Evolutionary conservation across 31 red algal genomes (phyloP), one percentile per base, ranked within the genome.

Genomic region (Asparagopsis taxiformis): DNA sequence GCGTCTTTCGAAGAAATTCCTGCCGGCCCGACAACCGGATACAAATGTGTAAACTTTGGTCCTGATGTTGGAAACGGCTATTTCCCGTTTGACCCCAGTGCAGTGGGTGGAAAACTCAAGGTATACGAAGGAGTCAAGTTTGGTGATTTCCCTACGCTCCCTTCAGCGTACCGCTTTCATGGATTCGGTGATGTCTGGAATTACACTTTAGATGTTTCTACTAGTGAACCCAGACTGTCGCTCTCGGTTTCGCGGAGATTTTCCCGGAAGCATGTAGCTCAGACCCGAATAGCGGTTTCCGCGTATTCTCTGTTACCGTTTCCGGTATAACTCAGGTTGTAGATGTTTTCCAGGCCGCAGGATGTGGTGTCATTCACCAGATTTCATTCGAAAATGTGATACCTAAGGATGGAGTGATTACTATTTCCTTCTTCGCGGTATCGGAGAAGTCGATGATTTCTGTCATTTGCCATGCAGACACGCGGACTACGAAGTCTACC

Each of bases 21-120:
- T n/a, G n/a, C 50, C 1, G 23, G 49, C 35, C 21, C 36, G 6
- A 60, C 46, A 20, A 33, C 50, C 21, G 31, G 7, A 17, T 66
- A 65, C 38, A 35, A 23, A 3, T 78, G 74, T 30, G 49, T 78
- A 8, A 78, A 78, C 49, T 78, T 78, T 56, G 74, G 74, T 9
- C 74, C 58, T 10, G 49, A 64, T 33, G 60, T 11, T 9, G 56
- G 64, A 43, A 44, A 57, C 28, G 74, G 74, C 11, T 78, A 65
- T 35, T 20, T 31, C 2, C 41, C 56, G 46, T 78, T 38, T 66
- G 29, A 78, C 28, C 36, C 34, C 6, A 54, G 20, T 25, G 22
- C 74, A 16, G 21, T 78, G 23, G 36, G 41, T 8, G 74, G 74
- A 21, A 51, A 78, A 20, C 24, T 36, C 19, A 22, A 33, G 9